Evolutionary conservation across 2,329 filamentous ascomycete genomes (phyloP), one percentile per base, ranked within the genome.

Genomic region (Ustulina deusta): DNA sequence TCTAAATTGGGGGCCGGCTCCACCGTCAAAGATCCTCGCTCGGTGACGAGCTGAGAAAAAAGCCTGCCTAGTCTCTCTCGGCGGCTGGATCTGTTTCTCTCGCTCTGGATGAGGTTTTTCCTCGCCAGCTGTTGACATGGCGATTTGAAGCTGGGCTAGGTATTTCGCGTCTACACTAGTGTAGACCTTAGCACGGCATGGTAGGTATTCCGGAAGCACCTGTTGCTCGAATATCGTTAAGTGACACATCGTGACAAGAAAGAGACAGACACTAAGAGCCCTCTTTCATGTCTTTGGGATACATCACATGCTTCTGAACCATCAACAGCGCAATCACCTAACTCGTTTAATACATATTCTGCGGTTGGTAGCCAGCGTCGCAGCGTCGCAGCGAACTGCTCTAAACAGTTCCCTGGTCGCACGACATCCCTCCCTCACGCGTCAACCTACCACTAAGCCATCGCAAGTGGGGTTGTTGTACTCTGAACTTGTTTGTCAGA

Each of bases 1-100:
- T 54, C 61, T 48, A 57, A 52, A 52, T 65, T 42, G 51, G 52
- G 61, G 44, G 10, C 20, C 32, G 48, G 56, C 61, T 57, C 65
- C 65, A 68, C 61, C 57, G 6, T 46, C 52, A 6, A 46, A 13
- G n/a, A 36, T 65, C 36, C 20, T 44, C 27, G 4, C 56, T 67
- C 44, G 51, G 56, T 58, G 44, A 60, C 56, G 57, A 68, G 65
- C 65, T 65, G 65, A 68, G 56, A 25, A 52, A 34, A 36, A 40
- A 10, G 60, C 38, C 9, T 27, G 11, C 2, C 46, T 49, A 49
- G 46, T 15, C 6, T 17, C 17, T 32, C 17, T 52, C n/a, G 57
- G 29, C 38, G 27, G 61, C 20, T 44, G 22, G 22, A 7, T 44
- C 7, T 34, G 6, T 44, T 34, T 20, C 3, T 22, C 13, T 7